Evolutionary conservation across 257 asterid species (phyloP).

Genomic region (Forsythia suspensa): DNA sequence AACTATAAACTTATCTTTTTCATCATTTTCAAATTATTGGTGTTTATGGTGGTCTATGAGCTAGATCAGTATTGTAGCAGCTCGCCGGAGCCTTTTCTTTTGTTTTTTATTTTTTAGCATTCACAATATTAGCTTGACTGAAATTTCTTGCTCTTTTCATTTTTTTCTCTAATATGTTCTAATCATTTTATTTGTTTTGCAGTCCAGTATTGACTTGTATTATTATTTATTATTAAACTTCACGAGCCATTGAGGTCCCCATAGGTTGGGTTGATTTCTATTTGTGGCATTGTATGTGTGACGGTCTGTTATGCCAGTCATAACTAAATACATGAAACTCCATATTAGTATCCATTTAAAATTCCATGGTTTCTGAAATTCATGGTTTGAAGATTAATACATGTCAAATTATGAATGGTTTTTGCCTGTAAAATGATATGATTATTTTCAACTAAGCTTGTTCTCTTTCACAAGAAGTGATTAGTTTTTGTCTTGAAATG

Average conservation of each 20-base stretch:
- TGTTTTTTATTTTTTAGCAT: background rate
- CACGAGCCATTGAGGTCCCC: background rate
- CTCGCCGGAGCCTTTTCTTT: background rate
- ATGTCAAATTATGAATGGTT: background rate
- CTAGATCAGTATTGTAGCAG: background rate
- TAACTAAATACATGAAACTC: background rate
- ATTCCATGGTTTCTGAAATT: background rate
- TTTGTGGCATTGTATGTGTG: background rate
- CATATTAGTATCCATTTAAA: background rate
- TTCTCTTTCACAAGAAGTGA: background rate
- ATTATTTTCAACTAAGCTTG: background rate
- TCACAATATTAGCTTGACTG: background rate
- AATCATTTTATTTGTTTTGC: background rate
- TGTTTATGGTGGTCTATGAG: background rate
- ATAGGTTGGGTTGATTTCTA: background rate
- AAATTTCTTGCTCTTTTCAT: background rate
- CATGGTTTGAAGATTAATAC: background rate
- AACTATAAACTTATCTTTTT: background rate
- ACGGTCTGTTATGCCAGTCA: background rate
- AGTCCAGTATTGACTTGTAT: background rate
- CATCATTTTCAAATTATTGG: background rate
- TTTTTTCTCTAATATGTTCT: background rate
- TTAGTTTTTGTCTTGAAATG: background rate
- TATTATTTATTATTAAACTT: background rate
- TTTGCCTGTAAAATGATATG: background rate